Base-by-base conservation (phyloP, 805 yeast species). In the Saccharomycopsis amapae region DNA sequence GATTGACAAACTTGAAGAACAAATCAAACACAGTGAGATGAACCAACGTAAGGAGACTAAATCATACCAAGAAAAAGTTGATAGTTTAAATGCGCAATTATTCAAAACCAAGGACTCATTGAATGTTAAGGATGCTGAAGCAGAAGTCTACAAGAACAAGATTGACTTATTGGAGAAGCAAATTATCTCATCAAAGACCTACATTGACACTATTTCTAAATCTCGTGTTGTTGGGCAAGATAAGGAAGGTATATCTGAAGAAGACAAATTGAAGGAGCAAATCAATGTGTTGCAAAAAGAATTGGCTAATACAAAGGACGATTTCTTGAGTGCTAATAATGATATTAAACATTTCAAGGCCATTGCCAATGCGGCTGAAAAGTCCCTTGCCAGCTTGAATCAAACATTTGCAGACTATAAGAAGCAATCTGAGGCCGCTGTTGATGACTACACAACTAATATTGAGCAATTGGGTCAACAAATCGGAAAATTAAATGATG, bases 301-400 rank as follows among this genome's bases (percentile, higher is more conserved):
- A 40, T 54, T 62, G 28, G 52, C 38, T 5, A 67, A 67, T 46
- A 65, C 81, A 6, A 67, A 71, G 44, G 66, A 69, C 38, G 85
- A 81, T 45, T 68, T 82, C 45, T 73, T 69, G 19, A 64, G 73
- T 13, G 76, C 85, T 1, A 74, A 75, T 52, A 66, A 72, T n/a
- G 78, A 73, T 55, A 71, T 75, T 7, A 69, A 69, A n/a, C 79
- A 81, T 53, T 75, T 80, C 58, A 75, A 79, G 46, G 66, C 65
- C n/a, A 70, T 85, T 34, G 79, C 88, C 0, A 62, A 63, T 42
- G 76, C 83, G 12, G 76, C 86, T 3, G 94, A 85, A 56, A 75
- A 73, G 43, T 78, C 88, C 4, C 66, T 85, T 32, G 62, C 65
- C 32, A 67, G 71, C 38, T 65, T 85, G 49, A 78, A 75, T 24